A percentile compares a stretch with the other conserved stretches of the same genome.
Conservation (phyloP, 371 early-diverging fungal genomes). For the Mortierella sp. region DNA sequence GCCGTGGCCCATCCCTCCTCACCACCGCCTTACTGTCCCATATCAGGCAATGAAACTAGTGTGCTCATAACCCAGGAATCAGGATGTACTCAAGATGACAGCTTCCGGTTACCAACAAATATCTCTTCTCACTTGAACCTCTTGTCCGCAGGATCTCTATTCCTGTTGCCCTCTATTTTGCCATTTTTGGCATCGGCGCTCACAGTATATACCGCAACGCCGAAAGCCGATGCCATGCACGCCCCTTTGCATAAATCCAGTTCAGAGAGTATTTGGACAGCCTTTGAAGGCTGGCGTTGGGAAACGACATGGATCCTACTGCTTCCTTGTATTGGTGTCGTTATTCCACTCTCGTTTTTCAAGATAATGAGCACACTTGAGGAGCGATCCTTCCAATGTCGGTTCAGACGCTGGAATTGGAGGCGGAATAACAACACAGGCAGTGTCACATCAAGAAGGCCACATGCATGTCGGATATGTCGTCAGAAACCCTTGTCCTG, state of each 20-base stretch:
- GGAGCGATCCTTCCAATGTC: conserved; percentile 5
- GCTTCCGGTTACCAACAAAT: conserved; percentile 5
- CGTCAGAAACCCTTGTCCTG: neutral
- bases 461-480: neutral
- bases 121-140: conserved; percentile 27
- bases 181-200: conserved; percentile 41
- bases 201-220: conserved; percentile 7
- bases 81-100: neutral
- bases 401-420: conserved; percentile 13
- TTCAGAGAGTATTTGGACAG: neutral
- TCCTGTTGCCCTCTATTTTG: conserved; percentile 37
- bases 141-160: conserved; percentile 35
- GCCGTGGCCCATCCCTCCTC: no score
- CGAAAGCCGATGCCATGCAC: neutral
- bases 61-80: neutral
- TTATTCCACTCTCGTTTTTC: conserved; percentile 27
- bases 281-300: conserved; percentile 13
- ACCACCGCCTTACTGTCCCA: no score
- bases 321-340: conserved; percentile 33
- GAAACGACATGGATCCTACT: conserved; percentile 16
- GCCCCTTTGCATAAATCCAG: neutral
- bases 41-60: no score
- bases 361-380: conserved; percentile 32
- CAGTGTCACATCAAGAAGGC: neutral
- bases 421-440: neutral